Evolutionary conservation across 805 yeast genomes (phyloP), one percentile per base, ranked within the genome.

Genomic region (Metschnikowia picachoensis): DNA sequence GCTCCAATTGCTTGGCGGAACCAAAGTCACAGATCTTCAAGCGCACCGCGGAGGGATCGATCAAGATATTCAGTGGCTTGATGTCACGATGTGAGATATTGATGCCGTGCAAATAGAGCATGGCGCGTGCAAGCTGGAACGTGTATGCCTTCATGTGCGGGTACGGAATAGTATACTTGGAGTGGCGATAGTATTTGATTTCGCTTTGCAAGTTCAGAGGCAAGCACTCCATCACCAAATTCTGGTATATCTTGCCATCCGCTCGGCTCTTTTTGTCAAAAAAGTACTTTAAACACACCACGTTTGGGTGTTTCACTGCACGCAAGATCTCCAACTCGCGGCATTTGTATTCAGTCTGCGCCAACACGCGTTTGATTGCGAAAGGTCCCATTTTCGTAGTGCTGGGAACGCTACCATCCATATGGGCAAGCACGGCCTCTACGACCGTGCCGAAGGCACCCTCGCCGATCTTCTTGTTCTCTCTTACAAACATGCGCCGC

Each of bases 361-460:
- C 92, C 25, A 92, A 91, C 1, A 86, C 94, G 55, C 88, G 78
- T 59, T 87, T 87, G 48, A 87, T 85, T 16, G 94, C 94, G 69
- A 78, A 87, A 0, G 95, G 95, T 1, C 95, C 95, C 34, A 81
- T 67, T 87, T 88, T 82, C 30, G 63, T 43, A 29, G 48, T 37
- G 52, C 41, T 40, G 28, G 51, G 49, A 29, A 32, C 20, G 37
- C 41, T 49, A 52, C 58, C 56, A 62, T 59, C 61, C 60, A 70
- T 44, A 66, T 61, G 57, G 46, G 62, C 62, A 39, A 72, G 67
- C 52, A 79, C 78, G 1, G 94, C 92, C 60, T 85, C 90, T 12
- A 84, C 83, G 9, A 87, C 95, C 2, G 88, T 85, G 33, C 95
- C 95, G 60, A 87, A 87, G 5, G 94, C 94, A 35, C 95, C 95